Percentiles rank a stretch among this genome's conserved stretches.
These are phyloP conservation scores for Polygonum aviculare DNA, from an alignment of 148 eudicot species.

Conservation along the genomic window DNA sequence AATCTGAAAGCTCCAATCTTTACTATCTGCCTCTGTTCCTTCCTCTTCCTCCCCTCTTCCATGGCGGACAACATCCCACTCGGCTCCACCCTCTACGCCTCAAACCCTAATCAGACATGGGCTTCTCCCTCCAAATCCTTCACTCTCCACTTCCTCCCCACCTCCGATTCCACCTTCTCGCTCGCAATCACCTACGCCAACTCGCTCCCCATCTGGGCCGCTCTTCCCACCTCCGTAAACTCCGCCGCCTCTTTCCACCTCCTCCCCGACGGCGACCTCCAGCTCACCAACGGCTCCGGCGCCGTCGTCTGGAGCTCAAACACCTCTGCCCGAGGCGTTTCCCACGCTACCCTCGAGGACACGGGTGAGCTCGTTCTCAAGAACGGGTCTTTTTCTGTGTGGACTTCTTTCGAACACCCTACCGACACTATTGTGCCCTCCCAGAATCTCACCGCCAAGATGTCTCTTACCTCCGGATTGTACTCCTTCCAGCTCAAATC, in stretches of 20 bases:
- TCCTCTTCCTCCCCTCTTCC: background rate
- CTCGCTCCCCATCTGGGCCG: conserved; percentile 46
- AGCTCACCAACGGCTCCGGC: conserved; percentile 25
- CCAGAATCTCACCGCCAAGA: conserved; percentile 33
- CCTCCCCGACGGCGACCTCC: conserved; percentile 39
- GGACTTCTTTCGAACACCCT: conserved; percentile 70
- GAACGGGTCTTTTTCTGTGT: conserved; percentile 36
- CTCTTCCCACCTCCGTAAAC: conserved; percentile 25
- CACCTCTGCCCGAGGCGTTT: conserved; percentile 42
- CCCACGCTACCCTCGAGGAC: conserved; percentile 41
- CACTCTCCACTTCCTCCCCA: conserved; percentile 40
- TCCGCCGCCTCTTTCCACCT: conserved; percentile 36
- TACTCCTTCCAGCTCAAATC: conserved; percentile 41
- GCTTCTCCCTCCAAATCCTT: conserved; percentile 41
- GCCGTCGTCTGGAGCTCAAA: conserved; percentile 44
- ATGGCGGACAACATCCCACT: conserved; percentile 28
- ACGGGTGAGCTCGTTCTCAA: conserved; percentile 48
- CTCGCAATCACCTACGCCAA: conserved; percentile 46
- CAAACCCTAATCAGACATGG: conserved; percentile 41
- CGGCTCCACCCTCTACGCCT: conserved; percentile 35
- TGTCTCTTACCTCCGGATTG: conserved; percentile 35
- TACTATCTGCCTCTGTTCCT: background rate
- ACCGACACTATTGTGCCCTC: conserved; percentile 50
- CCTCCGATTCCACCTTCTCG: conserved; percentile 22
- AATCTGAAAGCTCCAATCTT: background rate